Base-by-base conservation (phyloP, 352 stramenopile species). In the Stramenopiles sp. region DNA sequence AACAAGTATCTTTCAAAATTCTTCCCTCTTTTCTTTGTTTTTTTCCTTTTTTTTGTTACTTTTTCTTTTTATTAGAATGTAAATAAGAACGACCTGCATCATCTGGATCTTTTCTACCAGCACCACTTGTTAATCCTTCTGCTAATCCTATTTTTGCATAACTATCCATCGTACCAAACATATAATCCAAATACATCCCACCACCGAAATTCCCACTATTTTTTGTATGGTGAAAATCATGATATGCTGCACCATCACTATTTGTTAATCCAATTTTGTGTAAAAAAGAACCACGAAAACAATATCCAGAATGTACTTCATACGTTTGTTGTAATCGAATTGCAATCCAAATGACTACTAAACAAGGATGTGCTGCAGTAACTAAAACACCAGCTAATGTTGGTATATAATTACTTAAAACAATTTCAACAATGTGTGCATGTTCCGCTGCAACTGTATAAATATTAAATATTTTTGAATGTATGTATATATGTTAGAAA, bases 381-480 rank as follows among this genome's bases (percentile, higher is more conserved):
- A 83, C 79, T 7, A 83, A 32, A 31, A 83, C 74, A 65, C 81
- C 81, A 30, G 79, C 81, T 7, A 83, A 38, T 31, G 81, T 81
- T 7, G 81, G 81, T 33, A 74, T 63, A 31, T 81, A 65, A 63
- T 83, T 83, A 0, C 73, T 79, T 1, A 83, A 6, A 13, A 83
- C 31, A 30, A 80, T 63, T 33, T 83, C 81, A 6, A 81, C 1
- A 4, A 80, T 79, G 13, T 69, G 73, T 0, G 81, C 81, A 63
- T 83, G 83, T 43, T 83, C 81, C 30, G 81, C 81, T 1, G 81
- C 81, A 73, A 83, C n/a, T n/a, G n/a, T n/a, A n/a, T n/a, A n/a
- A n/a, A n/a, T n/a, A n/a, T n/a, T n/a, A n/a, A n/a, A n/a, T n/a
- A n/a, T n/a, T n/a, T n/a, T n/a, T n/a, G n/a, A n/a, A n/a, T n/a